Evolutionary conservation across 805 yeast genomes (phyloP), one percentile per base, ranked within the genome.

Genomic region (Sugiyamaella boreocaroliniensis): DNA sequence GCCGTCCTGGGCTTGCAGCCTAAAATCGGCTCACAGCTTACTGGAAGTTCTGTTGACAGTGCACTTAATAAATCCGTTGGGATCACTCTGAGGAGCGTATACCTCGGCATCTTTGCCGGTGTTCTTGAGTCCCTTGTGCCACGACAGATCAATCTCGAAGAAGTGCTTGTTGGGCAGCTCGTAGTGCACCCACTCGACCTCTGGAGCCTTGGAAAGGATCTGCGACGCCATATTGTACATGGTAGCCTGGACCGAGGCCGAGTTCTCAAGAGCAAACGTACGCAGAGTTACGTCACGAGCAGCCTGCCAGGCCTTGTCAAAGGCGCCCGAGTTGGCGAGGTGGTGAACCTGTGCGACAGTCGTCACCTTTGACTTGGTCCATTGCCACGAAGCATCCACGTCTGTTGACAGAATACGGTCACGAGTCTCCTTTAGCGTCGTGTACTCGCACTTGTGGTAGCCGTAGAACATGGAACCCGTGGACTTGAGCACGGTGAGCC

Each of bases 201-300:
- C 74, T 2, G 82, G 75, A 52, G 80, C 84, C 49, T 63, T 64
- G 48, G 72, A 74, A 65, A 90, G 77, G 58, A 90, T 87, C 57
- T 79, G 81, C 58, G 81, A 76, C 41, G 86, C 78, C 93, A 90
- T 90, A 77, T 89, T 86, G 76, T 80, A 90, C 96, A 90, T 92
- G 54, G 97, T 90, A 45, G 96, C 96, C 74, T 90, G 97, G 46
- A 90, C 97, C 22, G 95, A 86, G n/a, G 96, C 81, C 9, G 96
- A 87, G 69, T 87, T 81, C 70, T 90, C 96, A 48, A 78, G 68
- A 15, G 96, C 96, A 70, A 90, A 90, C 54, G 77, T 76, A 51
- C 81, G 84, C 62, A 89, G 76, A 1, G 96, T 89, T 62, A 80
- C 77, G 41, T 73, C 74, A 63, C 88, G 78, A 16, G 88, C 93